Percentiles rank a stretch among this genome's conserved stretches.
phyloP scores from a whole-genome alignment of 164 flowering plant genomes.

The Aristolochia contorta region DNA sequence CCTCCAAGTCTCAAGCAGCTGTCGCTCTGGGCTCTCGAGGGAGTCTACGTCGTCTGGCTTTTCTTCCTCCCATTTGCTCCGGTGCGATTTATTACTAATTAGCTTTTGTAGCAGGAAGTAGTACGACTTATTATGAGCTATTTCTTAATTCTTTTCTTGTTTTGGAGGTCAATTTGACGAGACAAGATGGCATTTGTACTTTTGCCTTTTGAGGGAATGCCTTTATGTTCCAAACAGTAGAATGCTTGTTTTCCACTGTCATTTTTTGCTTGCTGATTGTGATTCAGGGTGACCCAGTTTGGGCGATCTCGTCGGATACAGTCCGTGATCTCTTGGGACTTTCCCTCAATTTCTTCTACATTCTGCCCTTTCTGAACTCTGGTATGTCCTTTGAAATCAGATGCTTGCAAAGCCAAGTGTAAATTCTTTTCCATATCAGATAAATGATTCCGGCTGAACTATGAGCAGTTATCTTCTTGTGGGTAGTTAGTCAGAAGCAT shows the following conservation, averaged over 20 bases:
- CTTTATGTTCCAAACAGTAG: not conserved
- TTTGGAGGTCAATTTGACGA: not conserved
- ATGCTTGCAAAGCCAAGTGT: no score
- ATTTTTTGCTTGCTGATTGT: conserved; percentile 1
- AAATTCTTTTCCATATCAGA: no score
- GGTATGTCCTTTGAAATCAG: conserved; percentile 32
- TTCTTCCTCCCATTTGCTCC: conserved; percentile 94
- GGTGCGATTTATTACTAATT: conserved; percentile 10
- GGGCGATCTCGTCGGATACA: conserved; percentile 87
- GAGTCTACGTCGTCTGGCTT: conserved; percentile 73
- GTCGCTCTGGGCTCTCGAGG: conserved; percentile 61
- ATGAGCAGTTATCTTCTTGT: no score
- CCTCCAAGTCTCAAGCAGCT: conserved; percentile 13
- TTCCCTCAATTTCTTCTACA: conserved; percentile 91
- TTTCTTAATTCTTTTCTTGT: not conserved
- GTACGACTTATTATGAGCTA: not conserved
- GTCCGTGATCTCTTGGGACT: conserved; percentile 59
- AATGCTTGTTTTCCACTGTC: not conserved
- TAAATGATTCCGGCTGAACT: no score
- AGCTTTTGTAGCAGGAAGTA: no score
- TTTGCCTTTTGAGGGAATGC: not conserved
- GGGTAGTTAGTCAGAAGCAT: no score
- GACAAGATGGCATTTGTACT: not conserved
- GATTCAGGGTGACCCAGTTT: conserved; percentile 92
- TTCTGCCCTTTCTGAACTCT: conserved; percentile 65